A percentile compares a stretch with the other conserved stretches of the same genome.
Conservation (phyloP, 2,329 filamentous ascomycete species). For the Neonectria ditissima region DNA sequence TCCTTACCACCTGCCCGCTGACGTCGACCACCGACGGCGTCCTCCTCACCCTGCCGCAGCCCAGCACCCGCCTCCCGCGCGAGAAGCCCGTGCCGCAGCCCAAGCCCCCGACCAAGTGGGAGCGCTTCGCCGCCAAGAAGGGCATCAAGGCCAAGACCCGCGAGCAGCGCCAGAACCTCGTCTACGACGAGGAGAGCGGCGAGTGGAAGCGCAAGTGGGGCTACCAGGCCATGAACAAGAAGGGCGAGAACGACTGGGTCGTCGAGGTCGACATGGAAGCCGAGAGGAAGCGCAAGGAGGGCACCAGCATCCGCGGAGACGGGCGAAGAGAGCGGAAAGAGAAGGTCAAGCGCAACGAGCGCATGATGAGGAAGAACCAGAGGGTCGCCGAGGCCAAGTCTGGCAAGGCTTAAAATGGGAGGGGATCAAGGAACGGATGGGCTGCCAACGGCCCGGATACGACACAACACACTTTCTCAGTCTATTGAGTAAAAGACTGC, state of each 20-base stretch:
- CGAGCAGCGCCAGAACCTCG: conserved; percentile 78
- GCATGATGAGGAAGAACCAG: conserved; percentile 76
- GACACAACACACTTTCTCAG: conserved; percentile 23
- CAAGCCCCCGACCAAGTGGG: conserved; percentile 92
- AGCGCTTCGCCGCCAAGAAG: conserved; percentile 96
- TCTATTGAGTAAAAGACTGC: conserved; percentile 38
- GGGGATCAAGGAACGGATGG: conserved; percentile 2
- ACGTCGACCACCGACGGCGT: conserved; percentile 77
- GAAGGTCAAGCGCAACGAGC: conserved; percentile 76
- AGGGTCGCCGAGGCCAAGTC: conserved; percentile 49
- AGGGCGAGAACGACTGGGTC: conserved; percentile 85
- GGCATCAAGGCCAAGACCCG: conserved; percentile 91
- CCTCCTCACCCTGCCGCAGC: conserved; percentile 79
- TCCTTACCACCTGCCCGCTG: conserved; percentile 88
- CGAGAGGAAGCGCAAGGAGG: conserved; percentile 72
- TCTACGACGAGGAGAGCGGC: conserved; percentile 85
- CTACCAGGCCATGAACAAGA: conserved; percentile 90
- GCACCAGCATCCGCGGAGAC: conserved; percentile 70
- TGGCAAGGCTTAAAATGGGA: conserved; percentile 33
- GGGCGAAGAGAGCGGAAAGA: conserved; percentile 75
- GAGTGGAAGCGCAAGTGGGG: conserved; percentile 97
- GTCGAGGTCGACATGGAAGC: conserved; percentile 89
- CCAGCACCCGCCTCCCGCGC: conserved; percentile 80
- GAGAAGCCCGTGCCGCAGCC: conserved; percentile 90
- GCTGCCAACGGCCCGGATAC: conserved; percentile 18